phyloP scores from a whole-genome alignment of 345 rosid species.

The Arabidopsis thaliana region DNA sequence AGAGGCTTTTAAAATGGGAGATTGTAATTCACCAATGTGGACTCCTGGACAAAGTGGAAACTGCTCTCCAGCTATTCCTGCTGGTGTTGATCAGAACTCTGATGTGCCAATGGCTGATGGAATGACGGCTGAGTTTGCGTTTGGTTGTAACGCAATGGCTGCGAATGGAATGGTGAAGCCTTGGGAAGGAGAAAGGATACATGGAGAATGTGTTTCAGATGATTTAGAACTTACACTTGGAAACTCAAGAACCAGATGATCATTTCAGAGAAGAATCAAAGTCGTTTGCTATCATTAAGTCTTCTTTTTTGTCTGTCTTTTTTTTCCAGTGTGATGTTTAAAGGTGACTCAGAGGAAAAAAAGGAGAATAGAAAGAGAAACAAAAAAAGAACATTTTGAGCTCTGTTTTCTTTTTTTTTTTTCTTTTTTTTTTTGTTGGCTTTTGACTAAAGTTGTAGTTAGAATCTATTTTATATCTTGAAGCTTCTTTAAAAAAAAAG shows the following conservation, averaged over 20 bases:
- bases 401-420: background rate
- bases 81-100: conserved; percentile 70
- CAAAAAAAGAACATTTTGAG: conserved; percentile 11
- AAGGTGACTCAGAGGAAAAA: conserved; percentile 30
- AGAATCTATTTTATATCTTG: conserved; percentile 15
- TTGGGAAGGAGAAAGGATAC: conserved; percentile 99
- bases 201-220: conserved; percentile 86
- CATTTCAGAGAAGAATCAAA: conserved; percentile 4
- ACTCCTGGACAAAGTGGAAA: conserved; percentile 98
- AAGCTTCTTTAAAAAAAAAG: background rate
- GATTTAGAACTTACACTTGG: conserved; percentile 99
- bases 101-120: conserved; percentile 92
- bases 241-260: conserved; percentile 75
- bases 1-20: conserved; percentile 65
- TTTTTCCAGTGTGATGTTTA: conserved; percentile 29
- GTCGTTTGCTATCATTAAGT: conserved; percentile 27
- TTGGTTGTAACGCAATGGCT: conserved; percentile 56
- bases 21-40: conserved; percentile 79
- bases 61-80: conserved; percentile 88
- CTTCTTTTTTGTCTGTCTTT: background rate
- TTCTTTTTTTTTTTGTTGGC: background rate
- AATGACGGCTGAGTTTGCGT: conserved; percentile 90
- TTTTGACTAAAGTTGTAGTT: conserved; percentile 35
- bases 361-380: background rate
- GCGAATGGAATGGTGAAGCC: conserved; percentile 81